Evolutionary conservation across 139 green algal genomes (phyloP).

Genomic region (Pleodorina starrii): DNA sequence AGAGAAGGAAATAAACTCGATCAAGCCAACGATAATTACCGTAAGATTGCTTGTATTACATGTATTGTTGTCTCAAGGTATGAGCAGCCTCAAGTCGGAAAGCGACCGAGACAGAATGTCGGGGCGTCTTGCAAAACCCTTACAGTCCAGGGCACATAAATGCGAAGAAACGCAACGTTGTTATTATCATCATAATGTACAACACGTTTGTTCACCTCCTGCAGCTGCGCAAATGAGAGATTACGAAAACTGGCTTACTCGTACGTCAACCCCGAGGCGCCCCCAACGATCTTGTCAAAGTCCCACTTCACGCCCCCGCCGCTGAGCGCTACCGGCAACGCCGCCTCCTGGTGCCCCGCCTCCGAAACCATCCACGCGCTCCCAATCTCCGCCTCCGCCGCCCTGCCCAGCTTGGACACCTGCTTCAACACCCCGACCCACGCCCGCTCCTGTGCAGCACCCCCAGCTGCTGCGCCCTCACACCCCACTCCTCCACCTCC

Average conservation of each 20-base stretch:
- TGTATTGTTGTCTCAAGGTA: too few species aligned
- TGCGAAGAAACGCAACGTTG: not conserved
- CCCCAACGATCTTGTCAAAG: not conserved
- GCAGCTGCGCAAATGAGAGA: too few species aligned
- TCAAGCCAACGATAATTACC: too few species aligned
- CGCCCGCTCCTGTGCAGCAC: not conserved
- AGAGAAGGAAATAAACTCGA: too few species aligned
- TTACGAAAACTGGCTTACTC: too few species aligned
- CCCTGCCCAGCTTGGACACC: not conserved
- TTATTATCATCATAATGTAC: not conserved
- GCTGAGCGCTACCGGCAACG: not conserved
- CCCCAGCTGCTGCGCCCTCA: not conserved
- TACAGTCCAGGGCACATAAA: too few species aligned
- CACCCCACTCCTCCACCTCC: not conserved
- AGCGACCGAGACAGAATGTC: too few species aligned
- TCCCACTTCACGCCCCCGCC: constrained; percentile 6
- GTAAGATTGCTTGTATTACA: too few species aligned
- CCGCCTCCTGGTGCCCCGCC: not conserved
- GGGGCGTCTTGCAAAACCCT: too few species aligned
- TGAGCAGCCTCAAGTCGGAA: too few species aligned
- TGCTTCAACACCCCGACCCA: constrained; percentile 10
- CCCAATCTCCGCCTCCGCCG: not conserved
- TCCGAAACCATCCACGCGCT: not conserved
- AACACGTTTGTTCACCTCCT: too few species aligned
- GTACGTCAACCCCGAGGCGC: not conserved